A percentile compares a stretch with the other conserved stretches of the same genome.
Conservation (phyloP, 2,329 filamentous ascomycete genomes). For the Ascochyta fabae region DNA sequence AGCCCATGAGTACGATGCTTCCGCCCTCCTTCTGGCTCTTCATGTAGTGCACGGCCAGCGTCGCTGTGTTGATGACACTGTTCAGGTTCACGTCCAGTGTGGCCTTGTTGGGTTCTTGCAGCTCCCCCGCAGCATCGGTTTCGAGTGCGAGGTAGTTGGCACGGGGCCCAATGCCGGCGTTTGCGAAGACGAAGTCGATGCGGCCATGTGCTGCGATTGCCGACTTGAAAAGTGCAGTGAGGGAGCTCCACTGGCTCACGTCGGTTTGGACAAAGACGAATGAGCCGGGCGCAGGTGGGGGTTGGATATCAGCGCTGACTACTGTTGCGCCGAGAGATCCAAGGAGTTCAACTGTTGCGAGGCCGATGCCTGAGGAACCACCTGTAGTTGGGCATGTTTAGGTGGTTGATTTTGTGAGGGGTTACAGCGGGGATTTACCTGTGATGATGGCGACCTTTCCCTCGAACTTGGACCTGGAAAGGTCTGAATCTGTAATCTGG, state of each 20-base stretch:
- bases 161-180: constrained; percentile 61
- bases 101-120: constrained; percentile 53
- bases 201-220: constrained; percentile 52
- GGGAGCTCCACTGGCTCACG: constrained; percentile 59
- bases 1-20: constrained; percentile 63
- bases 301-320: constrained; percentile 60
- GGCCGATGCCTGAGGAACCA: constrained; percentile 65
- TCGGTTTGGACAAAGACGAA: constrained; percentile 46
- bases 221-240: constrained; percentile 60
- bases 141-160: constrained; percentile 56
- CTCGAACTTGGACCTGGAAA: constrained; percentile 23
- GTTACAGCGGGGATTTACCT: constrained; percentile 10
- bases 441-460: constrained; percentile 32
- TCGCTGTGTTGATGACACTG: constrained; percentile 58
- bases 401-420: background rate
- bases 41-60: constrained; percentile 59
- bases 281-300: constrained; percentile 32
- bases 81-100: constrained; percentile 60
- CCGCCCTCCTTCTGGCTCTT: constrained; percentile 56
- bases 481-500: constrained; percentile 29
- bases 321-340: constrained; percentile 62
- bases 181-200: constrained; percentile 59
- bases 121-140: constrained; percentile 59
- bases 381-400: constrained; percentile 43
- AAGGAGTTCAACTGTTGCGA: constrained; percentile 60